A percentile compares a stretch with the other conserved stretches of the same genome.
Conservation (phyloP, 1,139 yeast genomes). For the Hyphopichia pseudoburtonii region DNA sequence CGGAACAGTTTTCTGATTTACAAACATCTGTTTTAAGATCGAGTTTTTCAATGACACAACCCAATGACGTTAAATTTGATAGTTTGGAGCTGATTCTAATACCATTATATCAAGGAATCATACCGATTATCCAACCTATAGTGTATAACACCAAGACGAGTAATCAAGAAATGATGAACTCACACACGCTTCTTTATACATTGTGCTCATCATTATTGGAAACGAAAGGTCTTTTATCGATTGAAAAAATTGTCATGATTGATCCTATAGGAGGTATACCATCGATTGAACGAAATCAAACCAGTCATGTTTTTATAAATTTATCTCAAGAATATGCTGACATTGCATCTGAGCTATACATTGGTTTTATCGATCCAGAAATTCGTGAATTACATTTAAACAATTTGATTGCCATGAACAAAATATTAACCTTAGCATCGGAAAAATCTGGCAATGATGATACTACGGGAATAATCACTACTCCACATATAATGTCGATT, state of each 20-base stretch:
- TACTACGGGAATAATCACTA: slow-evolving; percentile 43
- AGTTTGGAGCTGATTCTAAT: slow-evolving; percentile 36
- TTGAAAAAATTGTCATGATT: slow-evolving; percentile 79
- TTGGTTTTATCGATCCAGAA: slow-evolving; percentile 49
- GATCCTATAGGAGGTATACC: slow-evolving; percentile 91
- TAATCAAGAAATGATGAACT: slow-evolving; percentile 29
- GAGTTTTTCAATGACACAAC: slow-evolving; percentile 19
- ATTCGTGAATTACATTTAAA: slow-evolving; percentile 51
- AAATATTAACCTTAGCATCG: slow-evolving; percentile 31
- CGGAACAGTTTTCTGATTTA: slow-evolving; percentile 24
- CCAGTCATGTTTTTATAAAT: slow-evolving; percentile 87
- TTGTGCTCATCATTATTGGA: slow-evolving; percentile 27
- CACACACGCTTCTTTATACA: slow-evolving; percentile 32
- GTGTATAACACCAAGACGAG: slow-evolving; percentile 41
- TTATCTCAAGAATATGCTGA: slow-evolving; percentile 77
- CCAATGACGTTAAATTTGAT: slow-evolving; percentile 16
- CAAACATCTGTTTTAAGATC: slow-evolving; percentile 30
- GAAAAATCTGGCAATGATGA: slow-evolving; percentile 36
- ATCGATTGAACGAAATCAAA: slow-evolving; percentile 72
- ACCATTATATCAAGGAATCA: slow-evolving; percentile 44
- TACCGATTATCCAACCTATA: slow-evolving; percentile 65
- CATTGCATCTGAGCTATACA: slow-evolving; percentile 59
- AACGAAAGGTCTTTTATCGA: slow-evolving; percentile 39
- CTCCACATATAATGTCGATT: slow-evolving; percentile 46
- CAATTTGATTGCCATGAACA: slow-evolving; percentile 57